Percentiles rank a stretch among this genome's conserved stretches.
These are phyloP conservation scores for Yamadazyma mexicana DNA, from an alignment of 1,139 yeast genomes.

Conservation along the genomic window DNA sequence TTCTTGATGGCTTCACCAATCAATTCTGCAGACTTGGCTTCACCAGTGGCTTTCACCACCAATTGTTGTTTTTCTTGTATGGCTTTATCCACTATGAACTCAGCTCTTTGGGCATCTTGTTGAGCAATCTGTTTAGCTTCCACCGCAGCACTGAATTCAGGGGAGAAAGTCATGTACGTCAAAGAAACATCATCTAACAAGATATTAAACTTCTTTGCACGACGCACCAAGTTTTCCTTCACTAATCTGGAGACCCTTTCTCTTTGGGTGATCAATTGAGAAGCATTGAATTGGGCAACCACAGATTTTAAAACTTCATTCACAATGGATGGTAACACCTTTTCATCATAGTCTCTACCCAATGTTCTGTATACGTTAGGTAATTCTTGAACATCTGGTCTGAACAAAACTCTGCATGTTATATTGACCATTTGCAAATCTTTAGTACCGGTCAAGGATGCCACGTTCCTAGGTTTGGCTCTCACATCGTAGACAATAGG, in stretches of 20 bases:
- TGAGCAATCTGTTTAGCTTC: conserved; percentile 99
- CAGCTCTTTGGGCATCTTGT: conserved; percentile 98
- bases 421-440: conserved; percentile 99
- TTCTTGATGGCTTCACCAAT: conserved; percentile 99
- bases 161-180: conserved; percentile 95
- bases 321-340: conserved; percentile 93
- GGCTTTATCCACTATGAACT: conserved; percentile 94
- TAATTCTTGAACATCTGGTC: conserved; percentile 77
- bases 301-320: conserved; percentile 96
- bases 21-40: conserved; percentile 95
- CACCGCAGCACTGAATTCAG: conserved; percentile 96
- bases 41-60: conserved; percentile 97
- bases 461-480: conserved; percentile 95
- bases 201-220: conserved; percentile 89
- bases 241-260: conserved; percentile 91
- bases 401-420: conserved; percentile 92
- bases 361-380: conserved; percentile 88
- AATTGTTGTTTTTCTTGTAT: conserved; percentile 96
- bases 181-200: conserved; percentile 92
- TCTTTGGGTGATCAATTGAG: conserved; percentile 97
- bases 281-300: conserved; percentile 97
- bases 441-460: conserved; percentile 97
- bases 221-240: conserved; percentile 84
- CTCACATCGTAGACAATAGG: conserved; percentile 93
- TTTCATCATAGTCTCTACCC: conserved; percentile 93